These are phyloP conservation scores for Pleoardoris graminearum DNA, from an alignment of 2,329 filamentous ascomycete genomes.

Conservation along the genomic window DNA sequence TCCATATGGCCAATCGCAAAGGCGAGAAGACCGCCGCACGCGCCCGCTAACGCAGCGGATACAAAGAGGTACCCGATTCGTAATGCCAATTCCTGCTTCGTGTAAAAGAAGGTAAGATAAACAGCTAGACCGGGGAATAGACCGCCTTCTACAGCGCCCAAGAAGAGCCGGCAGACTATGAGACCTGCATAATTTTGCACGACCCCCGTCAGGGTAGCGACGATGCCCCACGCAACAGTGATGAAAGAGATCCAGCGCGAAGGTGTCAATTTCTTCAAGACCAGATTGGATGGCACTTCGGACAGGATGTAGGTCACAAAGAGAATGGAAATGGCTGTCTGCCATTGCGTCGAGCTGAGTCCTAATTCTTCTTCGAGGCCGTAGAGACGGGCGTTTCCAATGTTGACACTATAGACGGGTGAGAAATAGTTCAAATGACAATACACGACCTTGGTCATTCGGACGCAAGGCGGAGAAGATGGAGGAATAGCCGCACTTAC, in stretches of 20 bases:
- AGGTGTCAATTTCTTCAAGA: conserved; percentile 51
- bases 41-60: conserved; percentile 70
- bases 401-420: conserved; percentile 59
- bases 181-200: conserved; percentile 67
- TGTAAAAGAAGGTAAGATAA: conserved; percentile 78
- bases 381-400: conserved; percentile 69
- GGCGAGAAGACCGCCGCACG: conserved; percentile 71
- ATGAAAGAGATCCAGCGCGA: conserved; percentile 63
- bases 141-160: conserved; percentile 71
- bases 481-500: conserved; percentile 45
- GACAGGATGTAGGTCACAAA: conserved; percentile 52
- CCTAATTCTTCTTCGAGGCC: conserved; percentile 65
- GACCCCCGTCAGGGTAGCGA: conserved; percentile 71
- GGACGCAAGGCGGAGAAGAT: background rate
- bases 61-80: conserved; percentile 76
- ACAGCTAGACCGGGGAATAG: conserved; percentile 70
- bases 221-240: conserved; percentile 57
- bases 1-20: conserved; percentile 76
- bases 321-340: conserved; percentile 55
- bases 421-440: no score
- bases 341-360: conserved; percentile 67
- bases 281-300: conserved; percentile 52
- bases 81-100: conserved; percentile 70
- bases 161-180: conserved; percentile 68
- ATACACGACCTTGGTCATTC: background rate